Percentiles rank a stretch among this genome's conserved stretches.
These are phyloP conservation scores for Scedosporium boydii DNA, from an alignment of 2,329 filamentous ascomycete genomes.

Conservation along the genomic window DNA sequence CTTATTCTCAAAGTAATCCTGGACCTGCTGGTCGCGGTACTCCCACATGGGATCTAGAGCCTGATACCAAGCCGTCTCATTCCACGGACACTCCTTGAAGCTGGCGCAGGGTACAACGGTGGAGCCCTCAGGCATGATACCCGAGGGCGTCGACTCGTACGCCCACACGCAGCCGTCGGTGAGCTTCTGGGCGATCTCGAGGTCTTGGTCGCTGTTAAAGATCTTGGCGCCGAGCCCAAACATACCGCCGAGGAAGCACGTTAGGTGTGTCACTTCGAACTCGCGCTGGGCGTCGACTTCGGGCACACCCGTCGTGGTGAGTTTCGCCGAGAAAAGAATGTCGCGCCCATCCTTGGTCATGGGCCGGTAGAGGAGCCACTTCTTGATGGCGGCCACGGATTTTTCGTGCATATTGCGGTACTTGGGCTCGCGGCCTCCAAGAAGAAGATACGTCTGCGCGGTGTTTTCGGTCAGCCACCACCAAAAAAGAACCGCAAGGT, in stretches of 20 bases:
- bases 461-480: not conserved
- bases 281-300: conserved; percentile 31
- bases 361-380: conserved; percentile 68
- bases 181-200: conserved; percentile 55
- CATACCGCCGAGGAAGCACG: conserved; percentile 64
- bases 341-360: conserved; percentile 55
- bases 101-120: conserved; percentile 35
- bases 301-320: conserved; percentile 35
- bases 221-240: conserved; percentile 56
- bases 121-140: conserved; percentile 55
- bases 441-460: conserved; percentile 56
- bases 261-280: conserved; percentile 55
- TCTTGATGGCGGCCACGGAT: conserved; percentile 56
- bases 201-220: conserved; percentile 46
- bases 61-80: conserved; percentile 37
- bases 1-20: conserved; percentile 35
- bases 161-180: conserved; percentile 63
- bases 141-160: conserved; percentile 48
- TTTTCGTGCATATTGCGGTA: conserved; percentile 66
- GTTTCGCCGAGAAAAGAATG: conserved; percentile 63
- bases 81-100: conserved; percentile 40
- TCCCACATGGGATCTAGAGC: conserved; percentile 35
- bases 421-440: conserved; percentile 64
- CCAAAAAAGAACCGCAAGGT: too few species aligned
- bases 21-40: conserved; percentile 32